Evolutionary conservation across 352 stramenopile species (phyloP), one percentile per base, ranked within the genome.

Genomic region (Plasmopara halstedii): DNA sequence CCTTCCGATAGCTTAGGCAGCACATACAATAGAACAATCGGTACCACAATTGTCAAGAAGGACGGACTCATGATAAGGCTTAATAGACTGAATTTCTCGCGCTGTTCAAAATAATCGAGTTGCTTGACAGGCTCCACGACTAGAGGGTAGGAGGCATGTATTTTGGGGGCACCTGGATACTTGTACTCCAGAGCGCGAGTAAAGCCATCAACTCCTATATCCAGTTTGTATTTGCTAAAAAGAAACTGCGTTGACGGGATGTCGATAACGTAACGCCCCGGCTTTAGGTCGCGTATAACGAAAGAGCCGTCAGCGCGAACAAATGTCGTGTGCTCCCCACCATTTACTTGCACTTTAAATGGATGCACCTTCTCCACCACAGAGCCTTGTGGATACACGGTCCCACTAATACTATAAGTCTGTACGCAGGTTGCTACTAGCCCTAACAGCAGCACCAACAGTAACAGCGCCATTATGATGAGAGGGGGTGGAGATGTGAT

Each of bases 71-170:
- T 81, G 46, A 89, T 74, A 29, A 92, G 43, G 2, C 70, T 61
- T 23, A 92, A 31, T 19, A 89, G 46, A 44, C 74, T 88, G 43
- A 92, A 86, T 62, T 87, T 88, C 50, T 92, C 80, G 35, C 80
- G 77, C 56, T 87, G 54, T 48, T 88, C 74, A 47, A 91, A 91
- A 73, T 88, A 92, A 29, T 82, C 60, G 32, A 92, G 62, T 46
- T 85, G 56, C 26, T 74, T 82, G 25, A 88, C 66, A 3, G 73
- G 54, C 46, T 92, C 77, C 15, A 67, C 69, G 15, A 54, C 56
- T 6, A 92, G 66, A 4, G 80, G 80, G 50, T 89, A 87, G 35
- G 66, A 56, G 9, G 73, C 64, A 33, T 65, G 71, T 17, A 53
- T 44, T 62, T 87, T 87, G 23, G 71, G 60, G 4, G 79, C 77